Evolutionary conservation across 257 asterid species (phyloP), one percentile per base, ranked within the genome.

Genomic region (Linderniella brevidens): DNA sequence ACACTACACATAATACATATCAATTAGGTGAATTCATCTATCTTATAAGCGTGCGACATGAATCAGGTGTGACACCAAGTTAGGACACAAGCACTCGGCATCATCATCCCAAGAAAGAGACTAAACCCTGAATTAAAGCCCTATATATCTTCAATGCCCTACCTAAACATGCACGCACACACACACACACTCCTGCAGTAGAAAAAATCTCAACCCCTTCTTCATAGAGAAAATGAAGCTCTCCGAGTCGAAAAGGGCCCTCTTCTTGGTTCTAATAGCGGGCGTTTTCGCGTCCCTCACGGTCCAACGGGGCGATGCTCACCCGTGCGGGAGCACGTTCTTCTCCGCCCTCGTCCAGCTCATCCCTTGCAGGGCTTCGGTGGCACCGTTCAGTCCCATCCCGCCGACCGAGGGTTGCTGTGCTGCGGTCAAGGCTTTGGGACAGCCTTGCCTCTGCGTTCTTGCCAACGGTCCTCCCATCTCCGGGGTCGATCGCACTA

Each of bases 381-480:
- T 80, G 18, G 71, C 79, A 17, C 93, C 93, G 0, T 78, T 78
- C 36, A 73, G 78, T 63, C 77, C 80, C 35, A 46, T 66, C 37
- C 87, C 79, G 11, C 96, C 98, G 13, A 66, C 54, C 4, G 92
- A 84, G 47, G 73, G 87, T 39, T 88, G 98, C 60, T 88, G 98
- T 32, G 80, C 79, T 16, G 68, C 95, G 5, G 45, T 88, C 58
- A 81, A 71, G 66, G 90, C 87, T n/a, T 69, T 88, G 2, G 98
- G 98, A 8, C 98, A 88, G 75, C 83, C 98, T 17, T 88, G 96
- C 25, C 64, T 84, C 4, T 88, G 98, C 38, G 71, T 80, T 25
- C 90, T 88, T 12, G 64, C 84, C 35, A 88, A 72, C 45, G 98
- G 98, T n/a, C 98, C 98, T 46, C 93, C 98, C 0, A 80, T 88